Percentiles rank a stretch among this genome's conserved stretches.
phyloP scores from a whole-genome alignment of 352 stramenopile species.

The Elongisporangium anandrum region DNA sequence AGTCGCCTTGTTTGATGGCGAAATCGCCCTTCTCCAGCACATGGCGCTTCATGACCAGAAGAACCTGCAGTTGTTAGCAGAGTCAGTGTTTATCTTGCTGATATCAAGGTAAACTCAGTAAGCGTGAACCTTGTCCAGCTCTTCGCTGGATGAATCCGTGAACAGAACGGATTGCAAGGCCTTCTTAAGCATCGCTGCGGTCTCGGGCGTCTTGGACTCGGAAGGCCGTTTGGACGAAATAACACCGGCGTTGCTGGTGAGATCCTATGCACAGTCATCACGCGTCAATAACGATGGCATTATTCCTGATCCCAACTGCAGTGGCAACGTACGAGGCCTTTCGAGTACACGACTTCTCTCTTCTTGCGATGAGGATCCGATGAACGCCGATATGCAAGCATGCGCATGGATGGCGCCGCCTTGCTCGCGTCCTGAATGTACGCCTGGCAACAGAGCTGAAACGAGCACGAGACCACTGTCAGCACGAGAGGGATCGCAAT shows the following conservation, averaged over 20 bases:
- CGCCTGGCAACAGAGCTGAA: conserved; percentile 34
- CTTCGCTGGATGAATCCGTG: conserved; percentile 54
- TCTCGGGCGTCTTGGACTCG: conserved; percentile 57
- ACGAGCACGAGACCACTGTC: neutral
- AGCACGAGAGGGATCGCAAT: neutral
- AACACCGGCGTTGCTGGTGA: conserved; percentile 23
- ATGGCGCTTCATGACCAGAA: conserved; percentile 80
- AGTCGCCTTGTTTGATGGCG: conserved; percentile 91
- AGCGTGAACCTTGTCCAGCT: conserved; percentile 62
- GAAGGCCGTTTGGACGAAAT: conserved; percentile 36
- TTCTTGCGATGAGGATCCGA: conserved; percentile 66
- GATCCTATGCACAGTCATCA: conserved; percentile 17
- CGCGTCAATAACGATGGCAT: neutral
- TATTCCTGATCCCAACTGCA: neutral
- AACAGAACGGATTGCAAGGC: conserved; percentile 61
- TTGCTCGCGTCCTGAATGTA: conserved; percentile 39
- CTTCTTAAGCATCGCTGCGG: conserved; percentile 41
- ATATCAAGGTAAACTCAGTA: no score
- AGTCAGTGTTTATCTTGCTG: no score
- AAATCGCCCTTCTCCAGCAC: conserved; percentile 58
- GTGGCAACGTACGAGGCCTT: conserved; percentile 41
- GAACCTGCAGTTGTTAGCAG: conserved; percentile 23
- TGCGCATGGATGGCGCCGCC: conserved; percentile 21
- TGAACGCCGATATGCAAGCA: conserved; percentile 31
- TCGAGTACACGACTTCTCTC: conserved; percentile 65